These are phyloP conservation scores for Fusarium liriodendri DNA, from an alignment of 2,329 filamentous ascomycete genomes.

Conservation along the genomic window DNA sequence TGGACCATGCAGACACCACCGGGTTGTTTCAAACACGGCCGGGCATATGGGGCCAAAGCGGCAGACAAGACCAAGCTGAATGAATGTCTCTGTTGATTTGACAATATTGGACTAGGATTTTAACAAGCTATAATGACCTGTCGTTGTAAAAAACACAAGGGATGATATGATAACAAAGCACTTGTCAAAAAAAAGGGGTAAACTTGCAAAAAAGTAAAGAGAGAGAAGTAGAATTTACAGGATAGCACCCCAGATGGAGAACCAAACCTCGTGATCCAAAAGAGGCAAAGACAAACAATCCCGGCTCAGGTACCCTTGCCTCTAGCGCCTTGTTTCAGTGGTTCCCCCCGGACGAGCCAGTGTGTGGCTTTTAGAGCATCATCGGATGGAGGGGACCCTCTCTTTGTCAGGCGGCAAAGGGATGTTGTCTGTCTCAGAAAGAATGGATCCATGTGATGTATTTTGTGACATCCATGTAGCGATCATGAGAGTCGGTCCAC, in stretches of 20 bases:
- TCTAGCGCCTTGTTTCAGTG: constrained; percentile 41
- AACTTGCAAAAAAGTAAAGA: background rate
- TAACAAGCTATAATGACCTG: background rate
- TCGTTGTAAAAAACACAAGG: background rate
- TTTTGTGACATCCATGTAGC: constrained; percentile 1
- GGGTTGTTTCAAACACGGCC: constrained; percentile 33
- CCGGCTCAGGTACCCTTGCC: background rate
- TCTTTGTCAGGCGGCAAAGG: constrained; percentile 12
- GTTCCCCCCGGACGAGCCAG: constrained; percentile 18
- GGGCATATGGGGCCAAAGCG: constrained; percentile 19
- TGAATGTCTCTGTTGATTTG: background rate
- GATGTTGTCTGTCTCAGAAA: background rate
- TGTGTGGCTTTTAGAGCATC: constrained; percentile 26
- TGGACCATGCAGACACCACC: constrained; percentile 28
- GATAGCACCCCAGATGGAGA: background rate
- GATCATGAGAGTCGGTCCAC: constrained; percentile 1
- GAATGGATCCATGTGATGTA: background rate
- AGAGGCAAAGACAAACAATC: constrained; percentile 15
- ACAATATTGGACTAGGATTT: background rate
- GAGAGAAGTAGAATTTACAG: background rate
- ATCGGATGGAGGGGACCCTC: background rate
- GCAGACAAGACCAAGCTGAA: background rate
- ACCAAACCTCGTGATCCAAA: constrained; percentile 7
- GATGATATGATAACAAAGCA: background rate
- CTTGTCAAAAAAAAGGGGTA: background rate